Percentiles rank a stretch among this genome's conserved stretches.
Conservation (phyloP, 202 grass and related monocot genomes). For the Setaria viridis region DNA sequence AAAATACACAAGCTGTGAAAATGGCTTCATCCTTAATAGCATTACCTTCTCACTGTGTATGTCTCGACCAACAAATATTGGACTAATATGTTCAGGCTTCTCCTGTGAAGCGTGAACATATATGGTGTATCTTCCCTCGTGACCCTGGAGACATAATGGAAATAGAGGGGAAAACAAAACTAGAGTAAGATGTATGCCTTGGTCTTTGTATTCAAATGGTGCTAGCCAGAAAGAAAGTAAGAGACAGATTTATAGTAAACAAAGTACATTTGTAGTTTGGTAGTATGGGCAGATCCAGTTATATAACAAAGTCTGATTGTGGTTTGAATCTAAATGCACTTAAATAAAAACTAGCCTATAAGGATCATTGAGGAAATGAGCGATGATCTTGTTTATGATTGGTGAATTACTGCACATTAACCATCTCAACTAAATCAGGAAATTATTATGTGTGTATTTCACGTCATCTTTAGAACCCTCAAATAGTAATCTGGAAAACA, state of each 20-base stretch:
- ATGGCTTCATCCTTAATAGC: not conserved
- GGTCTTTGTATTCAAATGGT: not conserved
- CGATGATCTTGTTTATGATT: slow-evolving; percentile 17
- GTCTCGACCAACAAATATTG: slow-evolving; percentile 50
- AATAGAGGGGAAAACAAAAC: not conserved
- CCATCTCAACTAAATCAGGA: not conserved
- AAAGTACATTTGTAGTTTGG: not conserved
- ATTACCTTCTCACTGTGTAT: slow-evolving; percentile 67
- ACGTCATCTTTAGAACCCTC: not conserved
- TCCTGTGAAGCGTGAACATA: slow-evolving; percentile 68
- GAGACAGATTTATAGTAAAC: not conserved
- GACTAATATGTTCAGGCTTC: slow-evolving; percentile 52
- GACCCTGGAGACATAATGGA: slow-evolving; percentile 46
- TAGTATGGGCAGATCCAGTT: not conserved
- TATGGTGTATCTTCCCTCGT: slow-evolving; percentile 59
- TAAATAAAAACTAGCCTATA: not conserved
- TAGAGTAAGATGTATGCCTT: not conserved
- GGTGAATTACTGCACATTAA: not conserved
- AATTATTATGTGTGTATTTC: not conserved
- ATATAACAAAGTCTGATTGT: not conserved
- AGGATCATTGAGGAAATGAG: not conserved
- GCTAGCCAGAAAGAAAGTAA: not conserved
- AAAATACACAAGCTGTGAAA: not conserved
- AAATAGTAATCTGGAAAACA: slow-evolving; percentile 7
- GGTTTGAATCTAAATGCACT: not conserved